These are phyloP conservation scores for Yarrowia divulgata DNA, from an alignment of 805 yeast species.

Conservation along the genomic window DNA sequence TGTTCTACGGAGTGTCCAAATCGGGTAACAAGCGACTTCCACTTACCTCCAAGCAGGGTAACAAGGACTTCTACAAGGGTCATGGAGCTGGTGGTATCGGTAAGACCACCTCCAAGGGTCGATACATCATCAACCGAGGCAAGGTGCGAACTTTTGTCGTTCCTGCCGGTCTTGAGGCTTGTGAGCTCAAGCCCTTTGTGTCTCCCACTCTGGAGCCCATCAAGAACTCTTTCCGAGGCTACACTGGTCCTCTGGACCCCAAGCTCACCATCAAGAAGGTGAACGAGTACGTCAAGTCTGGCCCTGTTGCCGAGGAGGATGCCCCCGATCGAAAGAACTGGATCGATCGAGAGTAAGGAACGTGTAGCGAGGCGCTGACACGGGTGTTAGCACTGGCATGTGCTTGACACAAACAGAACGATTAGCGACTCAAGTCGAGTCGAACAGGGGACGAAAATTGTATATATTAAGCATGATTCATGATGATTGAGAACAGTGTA, in stretches of 20 bases:
- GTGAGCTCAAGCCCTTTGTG: constrained; percentile 74
- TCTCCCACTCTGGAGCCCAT: constrained; percentile 76
- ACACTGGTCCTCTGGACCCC: constrained; percentile 77
- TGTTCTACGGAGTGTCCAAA: constrained; percentile 81
- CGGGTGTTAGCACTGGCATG: neutral
- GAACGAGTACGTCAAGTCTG: constrained; percentile 77
- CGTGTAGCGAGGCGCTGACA: neutral
- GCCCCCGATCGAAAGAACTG: constrained; percentile 43
- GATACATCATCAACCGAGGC: constrained; percentile 78
- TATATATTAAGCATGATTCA: constrained; percentile 32
- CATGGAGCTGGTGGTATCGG: constrained; percentile 96
- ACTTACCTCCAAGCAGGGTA: constrained; percentile 91
- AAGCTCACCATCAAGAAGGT: constrained; percentile 74
- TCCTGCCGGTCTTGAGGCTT: constrained; percentile 58
- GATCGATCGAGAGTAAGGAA: constrained; percentile 45
- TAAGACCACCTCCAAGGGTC: constrained; percentile 72
- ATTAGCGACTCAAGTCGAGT: neutral
- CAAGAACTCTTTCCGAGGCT: constrained; percentile 73
- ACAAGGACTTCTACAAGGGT: constrained; percentile 93
- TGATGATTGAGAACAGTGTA: neutral
- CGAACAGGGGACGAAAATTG: constrained; percentile 2
- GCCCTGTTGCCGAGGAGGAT: constrained; percentile 53
- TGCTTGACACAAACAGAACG: neutral
- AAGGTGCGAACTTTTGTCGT: constrained; percentile 91
- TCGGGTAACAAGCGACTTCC: constrained; percentile 81